Conservation (phyloP, 352 stramenopile genomes). For the Stramenopiles sp. region DNA sequence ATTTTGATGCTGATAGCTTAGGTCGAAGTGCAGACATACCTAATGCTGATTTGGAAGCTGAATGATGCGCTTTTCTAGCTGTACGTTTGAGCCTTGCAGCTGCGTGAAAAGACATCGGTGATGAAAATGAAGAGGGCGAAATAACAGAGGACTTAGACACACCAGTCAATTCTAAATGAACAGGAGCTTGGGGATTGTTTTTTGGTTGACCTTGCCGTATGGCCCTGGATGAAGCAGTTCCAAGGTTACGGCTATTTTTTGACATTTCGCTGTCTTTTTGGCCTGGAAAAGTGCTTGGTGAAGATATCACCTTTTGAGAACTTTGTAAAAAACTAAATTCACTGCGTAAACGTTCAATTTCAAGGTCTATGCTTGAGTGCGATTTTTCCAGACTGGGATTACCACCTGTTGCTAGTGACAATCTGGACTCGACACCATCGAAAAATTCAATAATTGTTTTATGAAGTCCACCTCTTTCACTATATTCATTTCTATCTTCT, state of each 20-base stretch:
- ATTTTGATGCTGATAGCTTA: background rate
- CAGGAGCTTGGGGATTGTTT: background rate
- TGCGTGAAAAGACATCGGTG: background rate
- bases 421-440: background rate
- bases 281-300: background rate
- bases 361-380: background rate
- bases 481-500: background rate
- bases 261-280: background rate
- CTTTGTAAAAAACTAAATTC: background rate
- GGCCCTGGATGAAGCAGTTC: background rate
- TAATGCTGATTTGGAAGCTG: background rate
- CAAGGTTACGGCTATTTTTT: background rate
- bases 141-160: too few species aligned
- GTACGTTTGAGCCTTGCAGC: background rate
- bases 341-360: background rate
- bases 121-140: background rate
- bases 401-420: background rate
- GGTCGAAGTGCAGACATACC: background rate
- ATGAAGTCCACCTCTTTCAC: background rate
- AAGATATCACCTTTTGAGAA: background rate
- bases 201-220: background rate
- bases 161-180: too few species aligned
- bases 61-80: background rate
- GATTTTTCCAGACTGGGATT: background rate
- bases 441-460: conserved; percentile 12